Evolutionary conservation across 768 basidiomycete species (phyloP).

Genomic region (Pholiota molesta): DNA sequence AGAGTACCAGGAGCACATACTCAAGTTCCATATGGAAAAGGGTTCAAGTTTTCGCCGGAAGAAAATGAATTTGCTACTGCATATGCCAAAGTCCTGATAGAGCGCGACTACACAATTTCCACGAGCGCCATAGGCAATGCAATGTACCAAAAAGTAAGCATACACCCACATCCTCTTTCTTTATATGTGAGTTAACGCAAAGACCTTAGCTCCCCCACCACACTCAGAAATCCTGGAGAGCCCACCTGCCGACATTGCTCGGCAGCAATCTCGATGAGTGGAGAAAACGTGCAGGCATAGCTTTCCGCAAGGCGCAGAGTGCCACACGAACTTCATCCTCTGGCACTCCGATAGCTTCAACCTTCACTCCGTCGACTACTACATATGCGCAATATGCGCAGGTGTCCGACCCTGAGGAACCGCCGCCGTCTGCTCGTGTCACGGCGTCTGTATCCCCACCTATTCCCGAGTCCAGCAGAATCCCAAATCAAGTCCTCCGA

Average conservation of each 20-base stretch:
- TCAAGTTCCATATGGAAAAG: conserved; percentile 27
- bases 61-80: conserved; percentile 52
- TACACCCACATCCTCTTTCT: not conserved
- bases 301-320: conserved; percentile 44
- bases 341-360: not conserved
- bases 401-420: not conserved
- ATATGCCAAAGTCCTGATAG: conserved; percentile 49
- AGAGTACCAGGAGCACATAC: conserved; percentile 43
- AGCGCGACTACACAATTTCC: conserved; percentile 50
- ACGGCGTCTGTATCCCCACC: not conserved
- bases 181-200: conserved; percentile 2
- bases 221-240: conserved; percentile 49
- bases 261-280: conserved; percentile 46
- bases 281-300: conserved; percentile 54
- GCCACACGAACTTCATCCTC: conserved; percentile 10
- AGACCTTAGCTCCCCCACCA: conserved; percentile 64
- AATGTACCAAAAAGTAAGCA: conserved; percentile 48
- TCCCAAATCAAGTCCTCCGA: conserved; percentile 3
- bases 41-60: conserved; percentile 48
- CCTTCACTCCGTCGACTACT: conserved; percentile 14
- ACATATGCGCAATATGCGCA: conserved; percentile 13
- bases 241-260: conserved; percentile 35
- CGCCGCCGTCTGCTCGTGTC: not conserved
- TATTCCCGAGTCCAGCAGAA: not conserved
- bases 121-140: conserved; percentile 36